These are phyloP conservation scores for Sporormia fimetaria DNA, from an alignment of 495 filamentous ascomycete genomes.

Conservation along the genomic window DNA sequence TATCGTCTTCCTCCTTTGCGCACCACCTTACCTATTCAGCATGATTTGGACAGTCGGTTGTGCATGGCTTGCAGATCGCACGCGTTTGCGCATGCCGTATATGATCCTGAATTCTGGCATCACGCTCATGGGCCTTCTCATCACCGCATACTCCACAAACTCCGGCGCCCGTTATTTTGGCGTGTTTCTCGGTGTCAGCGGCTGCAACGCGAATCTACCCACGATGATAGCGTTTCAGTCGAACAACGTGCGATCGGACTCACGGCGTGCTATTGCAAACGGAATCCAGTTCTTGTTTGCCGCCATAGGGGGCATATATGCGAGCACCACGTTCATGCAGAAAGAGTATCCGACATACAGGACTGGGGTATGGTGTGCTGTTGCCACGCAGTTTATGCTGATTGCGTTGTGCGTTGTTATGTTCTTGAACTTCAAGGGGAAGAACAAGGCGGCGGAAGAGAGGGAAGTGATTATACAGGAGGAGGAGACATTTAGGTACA, in stretches of 20 bases:
- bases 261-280: conserved; percentile 8
- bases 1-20: conserved; percentile 11
- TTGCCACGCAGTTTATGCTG: conserved; percentile 14
- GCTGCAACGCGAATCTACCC: conserved; percentile 17
- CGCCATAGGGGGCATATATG: conserved; percentile 20
- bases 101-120: conserved; percentile 12
- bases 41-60: conserved; percentile 8
- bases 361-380: conserved; percentile 17
- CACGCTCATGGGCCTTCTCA: conserved; percentile 12
- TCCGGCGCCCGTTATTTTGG: conserved; percentile 16
- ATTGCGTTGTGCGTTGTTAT: conserved; percentile 7
- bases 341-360: conserved; percentile 16
- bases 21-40: conserved; percentile 14
- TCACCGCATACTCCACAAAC: conserved; percentile 17
- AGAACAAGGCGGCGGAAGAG: conserved; percentile 8
- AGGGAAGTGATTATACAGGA: conserved; percentile 12
- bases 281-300: conserved; percentile 20
- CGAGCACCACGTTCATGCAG: conserved; percentile 20
- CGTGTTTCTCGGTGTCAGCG: conserved; percentile 16
- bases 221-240: conserved; percentile 20
- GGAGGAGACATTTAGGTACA: conserved; percentile 11
- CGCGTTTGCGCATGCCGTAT: conserved; percentile 9
- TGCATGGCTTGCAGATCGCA: conserved; percentile 16
- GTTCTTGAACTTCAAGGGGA: conserved; percentile 11
- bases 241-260: conserved; percentile 16